Percentiles rank a stretch among this genome's conserved stretches.
Evolutionary conservation across 768 basidiomycete genomes (phyloP).

Genomic region (Mycena chlorophos): DNA sequence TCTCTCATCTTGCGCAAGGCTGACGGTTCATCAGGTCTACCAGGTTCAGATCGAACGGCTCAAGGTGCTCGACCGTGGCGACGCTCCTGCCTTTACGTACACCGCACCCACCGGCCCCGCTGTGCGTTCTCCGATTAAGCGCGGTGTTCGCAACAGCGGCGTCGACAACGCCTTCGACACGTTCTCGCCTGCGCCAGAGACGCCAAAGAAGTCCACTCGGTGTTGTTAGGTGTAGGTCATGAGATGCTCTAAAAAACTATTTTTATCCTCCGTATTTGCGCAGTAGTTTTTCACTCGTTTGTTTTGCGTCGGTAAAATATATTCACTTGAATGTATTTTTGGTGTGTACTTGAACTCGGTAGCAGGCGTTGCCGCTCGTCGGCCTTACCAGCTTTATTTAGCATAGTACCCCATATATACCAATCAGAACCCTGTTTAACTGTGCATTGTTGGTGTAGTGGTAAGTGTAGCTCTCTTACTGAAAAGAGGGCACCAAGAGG

Average conservation of each 20-base stretch:
- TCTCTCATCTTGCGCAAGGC: not conserved
- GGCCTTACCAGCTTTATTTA: too few species aligned
- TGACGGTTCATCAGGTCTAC: constrained; percentile 1
- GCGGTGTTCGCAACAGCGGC: not conserved
- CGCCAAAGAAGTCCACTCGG: not conserved
- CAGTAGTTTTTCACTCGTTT: not conserved
- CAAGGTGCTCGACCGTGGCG: constrained; percentile 2
- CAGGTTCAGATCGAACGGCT: not conserved
- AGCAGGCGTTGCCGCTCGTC: not conserved
- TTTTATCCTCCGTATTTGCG: not conserved
- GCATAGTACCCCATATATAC: too few species aligned
- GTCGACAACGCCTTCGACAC: not conserved
- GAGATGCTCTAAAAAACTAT: not conserved
- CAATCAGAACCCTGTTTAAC: too few species aligned
- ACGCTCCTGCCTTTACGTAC: not conserved
- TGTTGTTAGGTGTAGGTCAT: not conserved
- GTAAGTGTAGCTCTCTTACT: too few species aligned
- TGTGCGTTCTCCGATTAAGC: not conserved
- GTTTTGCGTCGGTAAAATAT: not conserved
- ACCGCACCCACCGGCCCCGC: not conserved
- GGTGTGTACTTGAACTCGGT: not conserved
- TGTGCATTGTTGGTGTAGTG: too few species aligned
- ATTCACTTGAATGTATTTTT: not conserved
- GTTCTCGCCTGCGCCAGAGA: not conserved
- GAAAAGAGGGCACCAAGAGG: too few species aligned